These are phyloP conservation scores for Ceratocystis diversiconidia DNA, from an alignment of 2,329 filamentous ascomycete genomes.

Conservation along the genomic window DNA sequence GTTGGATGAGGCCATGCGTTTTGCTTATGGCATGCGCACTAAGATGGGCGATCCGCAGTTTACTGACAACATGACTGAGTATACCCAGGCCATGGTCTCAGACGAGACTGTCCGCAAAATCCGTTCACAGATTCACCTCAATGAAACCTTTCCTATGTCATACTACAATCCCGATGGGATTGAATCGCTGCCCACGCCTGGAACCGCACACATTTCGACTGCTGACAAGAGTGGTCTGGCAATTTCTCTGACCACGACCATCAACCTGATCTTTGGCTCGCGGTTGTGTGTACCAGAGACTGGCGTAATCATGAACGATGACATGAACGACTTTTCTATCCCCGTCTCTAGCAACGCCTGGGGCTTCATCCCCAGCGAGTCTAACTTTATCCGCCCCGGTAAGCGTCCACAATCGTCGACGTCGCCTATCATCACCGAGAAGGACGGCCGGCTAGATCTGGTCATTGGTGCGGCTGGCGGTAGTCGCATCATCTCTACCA, in stretches of 20 bases:
- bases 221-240: conserved; percentile 58
- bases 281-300: conserved; percentile 66
- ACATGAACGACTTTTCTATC: conserved; percentile 74
- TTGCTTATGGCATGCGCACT: conserved; percentile 61
- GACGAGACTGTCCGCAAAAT: conserved; percentile 40
- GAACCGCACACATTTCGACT: conserved; percentile 52
- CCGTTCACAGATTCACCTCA: conserved; percentile 33
- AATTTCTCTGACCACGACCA: conserved; percentile 63
- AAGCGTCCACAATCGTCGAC: conserved; percentile 72
- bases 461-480: conserved; percentile 68
- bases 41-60: conserved; percentile 66
- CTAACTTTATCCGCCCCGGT: conserved; percentile 62
- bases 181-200: conserved; percentile 44
- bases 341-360: conserved; percentile 67
- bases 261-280: conserved; percentile 70
- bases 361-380: conserved; percentile 63
- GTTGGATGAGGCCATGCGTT: conserved; percentile 71
- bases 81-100: conserved; percentile 53
- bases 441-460: conserved; percentile 55
- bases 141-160: conserved; percentile 27
- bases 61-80: conserved; percentile 43
- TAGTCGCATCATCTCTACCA: conserved; percentile 69
- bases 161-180: conserved; percentile 34
- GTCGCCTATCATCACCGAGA: conserved; percentile 60
- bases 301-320: conserved; percentile 60